Evolutionary conservation across 1,284 basidiomycete genomes (phyloP).

Genomic region (Microbotryum scabiosae): DNA sequence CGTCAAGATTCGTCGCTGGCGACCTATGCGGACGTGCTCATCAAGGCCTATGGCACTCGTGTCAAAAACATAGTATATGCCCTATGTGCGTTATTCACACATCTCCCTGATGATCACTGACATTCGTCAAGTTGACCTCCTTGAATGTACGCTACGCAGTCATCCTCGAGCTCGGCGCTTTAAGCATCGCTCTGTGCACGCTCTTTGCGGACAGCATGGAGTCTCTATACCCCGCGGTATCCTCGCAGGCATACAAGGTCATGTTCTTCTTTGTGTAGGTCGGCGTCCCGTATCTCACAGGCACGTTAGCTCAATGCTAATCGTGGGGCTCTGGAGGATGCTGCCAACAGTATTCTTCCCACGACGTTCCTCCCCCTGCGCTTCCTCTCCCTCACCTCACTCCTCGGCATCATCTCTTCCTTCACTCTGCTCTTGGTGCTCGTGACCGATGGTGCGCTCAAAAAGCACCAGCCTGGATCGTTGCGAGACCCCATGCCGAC

Average conservation of each 20-base stretch:
- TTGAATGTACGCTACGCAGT: constrained; percentile 9
- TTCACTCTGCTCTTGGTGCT: constrained; percentile 69
- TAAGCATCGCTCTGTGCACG: constrained; percentile 66
- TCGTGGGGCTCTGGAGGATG: background rate
- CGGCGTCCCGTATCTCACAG: background rate
- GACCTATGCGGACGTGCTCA: constrained; percentile 82
- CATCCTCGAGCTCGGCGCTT: constrained; percentile 25
- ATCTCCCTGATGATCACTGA: constrained; percentile 6
- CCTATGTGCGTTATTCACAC: constrained; percentile 50
- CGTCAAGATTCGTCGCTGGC: constrained; percentile 57
- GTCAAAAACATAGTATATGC: constrained; percentile 59
- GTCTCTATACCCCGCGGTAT: constrained; percentile 57
- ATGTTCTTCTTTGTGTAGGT: constrained; percentile 62
- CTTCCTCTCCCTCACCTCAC: constrained; percentile 72
- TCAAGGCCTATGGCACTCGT: constrained; percentile 70
- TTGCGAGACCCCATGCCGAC: constrained; percentile 68
- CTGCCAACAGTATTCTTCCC: constrained; percentile 56
- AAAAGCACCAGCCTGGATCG: constrained; percentile 70
- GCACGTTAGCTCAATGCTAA: background rate
- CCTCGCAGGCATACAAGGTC: constrained; percentile 64
- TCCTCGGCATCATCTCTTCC: constrained; percentile 69
- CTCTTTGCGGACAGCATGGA: constrained; percentile 77
- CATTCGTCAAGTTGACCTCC: background rate
- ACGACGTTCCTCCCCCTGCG: constrained; percentile 75
- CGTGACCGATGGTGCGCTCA: constrained; percentile 73